Percentiles rank a stretch among this genome's conserved stretches.
Evolutionary conservation across 441 rosid genomes (phyloP).

Genomic region (Hypseocharis bilobata): DNA sequence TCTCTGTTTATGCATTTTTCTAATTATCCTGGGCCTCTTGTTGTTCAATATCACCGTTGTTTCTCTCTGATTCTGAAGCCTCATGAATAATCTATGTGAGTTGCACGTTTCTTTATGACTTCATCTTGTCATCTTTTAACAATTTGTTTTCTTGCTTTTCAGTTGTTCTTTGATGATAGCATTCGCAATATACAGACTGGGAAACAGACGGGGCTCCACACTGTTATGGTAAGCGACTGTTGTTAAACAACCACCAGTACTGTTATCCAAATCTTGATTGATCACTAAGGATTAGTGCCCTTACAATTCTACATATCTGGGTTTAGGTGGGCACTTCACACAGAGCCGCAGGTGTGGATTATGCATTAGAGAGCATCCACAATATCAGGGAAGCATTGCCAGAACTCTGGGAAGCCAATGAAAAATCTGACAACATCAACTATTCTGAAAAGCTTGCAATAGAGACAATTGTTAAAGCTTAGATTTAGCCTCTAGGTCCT

Average conservation of each 20-base stretch:
- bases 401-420: constrained; percentile 60
- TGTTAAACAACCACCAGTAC: neutral
- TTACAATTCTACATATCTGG: neutral
- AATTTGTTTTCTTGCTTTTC: constrained; percentile 18
- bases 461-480: constrained; percentile 54
- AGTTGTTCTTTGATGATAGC: constrained; percentile 87
- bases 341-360: constrained; percentile 48
- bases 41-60: too few species aligned
- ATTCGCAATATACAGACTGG: constrained; percentile 62
- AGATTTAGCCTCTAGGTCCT: constrained; percentile 14
- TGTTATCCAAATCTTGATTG: neutral
- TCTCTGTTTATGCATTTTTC: neutral
- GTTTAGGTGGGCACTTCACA: constrained; percentile 58
- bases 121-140: neutral
- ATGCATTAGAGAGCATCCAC: constrained; percentile 77
- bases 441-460: constrained; percentile 44
- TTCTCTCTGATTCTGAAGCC: too few species aligned
- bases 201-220: constrained; percentile 56
- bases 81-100: too few species aligned
- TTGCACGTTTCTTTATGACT: too few species aligned
- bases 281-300: neutral
- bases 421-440: constrained; percentile 33
- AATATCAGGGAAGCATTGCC: constrained; percentile 81
- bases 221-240: constrained; percentile 54
- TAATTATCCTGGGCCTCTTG: neutral